Evolutionary conservation across 306 rosid species (phyloP).

Genomic region (Trifolium repens): DNA sequence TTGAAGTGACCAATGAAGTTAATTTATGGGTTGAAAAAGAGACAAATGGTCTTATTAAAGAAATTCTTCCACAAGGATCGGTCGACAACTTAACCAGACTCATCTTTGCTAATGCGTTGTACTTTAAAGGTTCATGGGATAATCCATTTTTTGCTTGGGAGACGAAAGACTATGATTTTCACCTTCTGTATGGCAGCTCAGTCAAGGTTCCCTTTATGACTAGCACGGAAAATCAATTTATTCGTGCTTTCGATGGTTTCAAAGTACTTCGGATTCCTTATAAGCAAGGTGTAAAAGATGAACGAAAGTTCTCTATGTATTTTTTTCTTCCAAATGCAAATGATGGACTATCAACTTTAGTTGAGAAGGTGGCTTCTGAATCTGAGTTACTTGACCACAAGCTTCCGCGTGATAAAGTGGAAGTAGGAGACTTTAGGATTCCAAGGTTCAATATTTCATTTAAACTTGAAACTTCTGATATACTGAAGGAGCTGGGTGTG

Average conservation of each 20-base stretch:
- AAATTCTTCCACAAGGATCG: constrained; percentile 65
- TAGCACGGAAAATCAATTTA: background rate
- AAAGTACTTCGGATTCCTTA: background rate
- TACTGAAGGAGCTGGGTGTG: background rate
- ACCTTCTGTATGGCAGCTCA: background rate
- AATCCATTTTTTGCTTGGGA: constrained; percentile 59
- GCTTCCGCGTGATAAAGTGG: background rate
- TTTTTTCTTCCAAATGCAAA: background rate
- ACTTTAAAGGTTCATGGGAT: constrained; percentile 85
- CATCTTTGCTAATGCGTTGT: constrained; percentile 72
- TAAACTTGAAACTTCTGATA: background rate
- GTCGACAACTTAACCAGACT: constrained; percentile 60
- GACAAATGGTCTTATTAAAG: constrained; percentile 71
- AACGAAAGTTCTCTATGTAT: background rate
- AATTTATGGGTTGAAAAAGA: constrained; percentile 78
- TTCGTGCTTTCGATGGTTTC: background rate
- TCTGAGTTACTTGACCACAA: background rate
- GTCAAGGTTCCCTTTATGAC: background rate
- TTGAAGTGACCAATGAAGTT: constrained; percentile 65
- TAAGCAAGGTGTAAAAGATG: background rate
- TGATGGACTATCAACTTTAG: background rate
- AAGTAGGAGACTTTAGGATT: background rate
- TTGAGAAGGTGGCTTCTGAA: background rate
- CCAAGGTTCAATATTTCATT: background rate
- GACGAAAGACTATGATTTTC: constrained; percentile 67